Evolutionary conservation across 192 early-diverging fungal species (phyloP).

Genomic region (Lunasporangiospora selenospora): DNA sequence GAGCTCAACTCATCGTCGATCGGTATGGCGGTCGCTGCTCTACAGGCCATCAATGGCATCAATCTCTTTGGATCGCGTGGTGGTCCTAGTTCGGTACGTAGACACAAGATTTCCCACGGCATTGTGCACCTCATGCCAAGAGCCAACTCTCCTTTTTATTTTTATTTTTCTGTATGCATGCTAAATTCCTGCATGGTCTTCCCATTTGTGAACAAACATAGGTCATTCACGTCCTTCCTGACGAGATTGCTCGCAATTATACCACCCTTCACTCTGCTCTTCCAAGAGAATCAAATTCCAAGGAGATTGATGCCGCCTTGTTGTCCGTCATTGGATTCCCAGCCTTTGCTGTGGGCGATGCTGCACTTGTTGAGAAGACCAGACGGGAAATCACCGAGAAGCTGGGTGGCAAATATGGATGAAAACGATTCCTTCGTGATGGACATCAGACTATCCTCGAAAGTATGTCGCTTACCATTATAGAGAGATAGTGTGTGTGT

Average conservation of each 20-base stretch:
- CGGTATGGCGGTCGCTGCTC: slow-evolving; percentile 87
- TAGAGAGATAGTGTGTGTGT: too few species aligned
- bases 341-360: slow-evolving; percentile 84
- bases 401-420: slow-evolving; percentile 81
- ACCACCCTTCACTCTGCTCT: slow-evolving; percentile 79
- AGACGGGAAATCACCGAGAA: slow-evolving; percentile 81
- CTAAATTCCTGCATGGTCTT: too few species aligned
- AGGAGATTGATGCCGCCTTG: slow-evolving; percentile 86
- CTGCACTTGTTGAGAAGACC: slow-evolving; percentile 66
- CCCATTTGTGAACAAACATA: too few species aligned
- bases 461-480: slow-evolving; percentile 17
- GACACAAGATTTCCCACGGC: too few species aligned
- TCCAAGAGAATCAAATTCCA: slow-evolving; percentile 85
- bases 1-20: slow-evolving; percentile 90
- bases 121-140: too few species aligned
- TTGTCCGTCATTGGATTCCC: slow-evolving; percentile 87
- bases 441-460: slow-evolving; percentile 86
- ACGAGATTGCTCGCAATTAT: slow-evolving; percentile 84
- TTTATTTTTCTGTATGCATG: neutral
- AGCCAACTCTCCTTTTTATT: too few species aligned
- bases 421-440: slow-evolving; percentile 85
- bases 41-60: slow-evolving; percentile 84
- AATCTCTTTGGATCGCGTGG: slow-evolving; percentile 86
- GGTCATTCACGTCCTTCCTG: slow-evolving; percentile 86
- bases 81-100: slow-evolving; percentile 72